Base-by-base conservation (phyloP, 495 filamentous ascomycete genomes). In the Daldinia grandis region DNA sequence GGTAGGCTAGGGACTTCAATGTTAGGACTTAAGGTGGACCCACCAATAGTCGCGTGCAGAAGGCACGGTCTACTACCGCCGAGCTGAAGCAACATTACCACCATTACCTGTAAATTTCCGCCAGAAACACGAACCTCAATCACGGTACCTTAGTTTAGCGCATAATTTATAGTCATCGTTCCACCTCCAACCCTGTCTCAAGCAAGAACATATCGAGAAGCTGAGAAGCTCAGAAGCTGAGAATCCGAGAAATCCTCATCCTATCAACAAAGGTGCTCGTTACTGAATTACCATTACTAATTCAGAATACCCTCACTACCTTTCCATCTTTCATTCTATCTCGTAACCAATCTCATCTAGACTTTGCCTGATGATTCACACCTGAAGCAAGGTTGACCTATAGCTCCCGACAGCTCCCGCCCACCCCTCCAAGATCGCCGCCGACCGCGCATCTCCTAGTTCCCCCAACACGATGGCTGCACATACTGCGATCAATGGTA, bases 401-500 rank as follows among this genome's bases (percentile, higher is more conserved):
- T 24, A 47, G 42, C 42, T 47, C 33, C 33, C 66, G 66, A 68
- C 56, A 69, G 66, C 63, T 74, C 66, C 58, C 72, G 67, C 66
- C 71, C 62, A 64, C 60, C 63, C 64, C 57, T 69, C 71, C 73
- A 67, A 69, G 64, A 73, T 72, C 75, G 70, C 64, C 74, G 60
- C 65, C 68, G 58, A 73, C 64, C 56, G 65, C 55, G 59, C 64
- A 69, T 68, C 65, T 57, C 57, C n/a, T 27, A 57, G 40, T 47
- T 58, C 33, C 31, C 37, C 37, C 64, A 67, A 55, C 53, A 55
- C 33, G 38, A 75, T 74, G 73, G 62, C 74, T 51, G 55, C 69
- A 53, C 59, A 64, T 60, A 51, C 54, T 38, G 58, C 74, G 71
- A 68, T 75, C 65, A 78, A 77, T 63, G 77, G 77, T 62, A 62